A percentile compares a stretch with the other conserved stretches of the same genome.
Evolutionary conservation across 495 filamentous ascomycete species (phyloP).

Genomic region (Tuber magnatum): DNA sequence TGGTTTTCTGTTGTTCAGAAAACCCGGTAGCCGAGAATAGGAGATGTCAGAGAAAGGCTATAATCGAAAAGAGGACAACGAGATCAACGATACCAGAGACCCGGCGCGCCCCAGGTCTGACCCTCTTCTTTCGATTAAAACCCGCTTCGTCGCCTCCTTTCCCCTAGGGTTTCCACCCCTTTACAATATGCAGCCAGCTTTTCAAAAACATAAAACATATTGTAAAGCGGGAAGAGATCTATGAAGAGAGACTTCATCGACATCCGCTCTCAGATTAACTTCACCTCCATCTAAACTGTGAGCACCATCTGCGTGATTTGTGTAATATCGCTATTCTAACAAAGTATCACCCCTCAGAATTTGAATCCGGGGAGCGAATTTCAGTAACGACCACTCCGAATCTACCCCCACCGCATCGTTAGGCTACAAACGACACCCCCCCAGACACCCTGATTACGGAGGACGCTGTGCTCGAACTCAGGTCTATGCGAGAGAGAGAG

Average conservation of each 20-base stretch:
- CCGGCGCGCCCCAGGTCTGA: neutral
- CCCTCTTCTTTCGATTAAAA: neutral
- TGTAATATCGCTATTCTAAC: neutral
- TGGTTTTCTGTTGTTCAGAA: slow-evolving; percentile 1
- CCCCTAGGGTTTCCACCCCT: neutral
- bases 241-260: neutral
- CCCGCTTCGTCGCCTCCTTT: neutral
- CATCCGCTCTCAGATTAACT: neutral
- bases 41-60: slow-evolving; percentile 4
- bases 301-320: neutral
- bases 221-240: neutral
- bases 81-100: neutral
- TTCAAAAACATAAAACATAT: neutral
- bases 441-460: neutral
- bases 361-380: neutral
- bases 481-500: neutral
- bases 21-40: neutral
- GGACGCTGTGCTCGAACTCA: neutral
- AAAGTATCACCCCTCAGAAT: neutral
- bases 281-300: neutral
- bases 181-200: slow-evolving; percentile 3
- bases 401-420: neutral
- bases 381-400: neutral
- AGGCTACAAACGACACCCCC: neutral
- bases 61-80: neutral